Base-by-base conservation (phyloP, 305 asterid genomes). In the Solanum hybrid region DNA sequence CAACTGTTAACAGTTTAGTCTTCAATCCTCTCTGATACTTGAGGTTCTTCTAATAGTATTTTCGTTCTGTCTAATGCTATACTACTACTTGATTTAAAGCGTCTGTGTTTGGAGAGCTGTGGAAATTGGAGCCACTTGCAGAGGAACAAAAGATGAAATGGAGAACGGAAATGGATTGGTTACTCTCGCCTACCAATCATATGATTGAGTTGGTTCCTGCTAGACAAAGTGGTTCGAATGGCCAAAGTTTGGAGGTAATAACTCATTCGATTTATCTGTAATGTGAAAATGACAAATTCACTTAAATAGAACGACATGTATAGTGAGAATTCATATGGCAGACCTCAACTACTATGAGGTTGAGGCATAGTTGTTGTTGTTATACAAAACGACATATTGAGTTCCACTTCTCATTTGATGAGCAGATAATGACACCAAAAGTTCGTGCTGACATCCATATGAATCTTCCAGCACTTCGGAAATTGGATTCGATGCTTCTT, bases 131-230 rank as follows among this genome's bases (percentile, higher is more conserved):
- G 94, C 99, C 99, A 1, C 93, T 97, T 88, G 86, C 96, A 8
- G 99, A 94, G 90, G 98, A 96, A 80, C 90, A 91, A 80, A 97
- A 96, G 94, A 90, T 91, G 67, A 95, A 93, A 92, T 97, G 99
- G 99, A 91, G 85, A 89, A 92, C 90, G 57, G 99, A 97, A 91
- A 96, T 96, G 99, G 95, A 96, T 78, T 96, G 98, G 99, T 91
- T 97, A 78, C 96, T 97, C 80, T 95, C 99, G 22, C 99, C 99
- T 2, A 94, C 98, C 2, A 94, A 96, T 92, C 94, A 95, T 85
- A 97, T 97, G 98, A 93, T 97, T 28, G 98, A 97, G 94, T 80
- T 97, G 89, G 99, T 96, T 90, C 99, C 99, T 37, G 95, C 99
- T 3, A 96, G 94, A 84, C 98, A 95, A 90, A 92, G 90, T 77